Conservation (phyloP, 129 eudicot species). For the Daucus carota region DNA sequence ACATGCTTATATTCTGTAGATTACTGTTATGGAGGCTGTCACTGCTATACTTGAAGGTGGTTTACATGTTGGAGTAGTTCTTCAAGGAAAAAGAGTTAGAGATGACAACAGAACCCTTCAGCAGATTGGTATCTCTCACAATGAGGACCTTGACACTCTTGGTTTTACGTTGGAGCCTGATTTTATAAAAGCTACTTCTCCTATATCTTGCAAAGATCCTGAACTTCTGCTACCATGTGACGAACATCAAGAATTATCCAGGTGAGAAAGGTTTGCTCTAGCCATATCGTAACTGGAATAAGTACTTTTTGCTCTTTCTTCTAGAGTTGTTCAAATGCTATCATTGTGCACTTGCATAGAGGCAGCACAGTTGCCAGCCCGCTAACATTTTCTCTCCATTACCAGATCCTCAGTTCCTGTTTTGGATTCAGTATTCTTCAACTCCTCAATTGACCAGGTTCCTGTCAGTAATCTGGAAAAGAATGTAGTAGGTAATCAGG, state of each 20-base stretch:
- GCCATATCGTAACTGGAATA: neutral
- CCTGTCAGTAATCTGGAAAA: neutral
- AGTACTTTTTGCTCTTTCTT: neutral
- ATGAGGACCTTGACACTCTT: conserved; percentile 45
- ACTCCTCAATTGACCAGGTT: conserved; percentile 7
- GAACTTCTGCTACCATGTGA: conserved; percentile 38
- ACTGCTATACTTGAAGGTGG: conserved; percentile 73
- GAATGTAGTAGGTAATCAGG: neutral
- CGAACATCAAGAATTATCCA: conserved; percentile 27
- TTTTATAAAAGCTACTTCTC: conserved; percentile 34
- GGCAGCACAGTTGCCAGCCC: neutral
- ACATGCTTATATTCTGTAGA: conserved; percentile 31
- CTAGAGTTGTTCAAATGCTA: neutral
- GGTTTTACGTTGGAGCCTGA: conserved; percentile 78
- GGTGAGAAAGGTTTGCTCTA: conserved; percentile 30
- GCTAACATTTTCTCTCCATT: conserved; percentile 2
- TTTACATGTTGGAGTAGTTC: conserved; percentile 72
- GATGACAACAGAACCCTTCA: conserved; percentile 81
- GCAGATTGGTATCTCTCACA: conserved; percentile 64
- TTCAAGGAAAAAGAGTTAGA: conserved; percentile 76
- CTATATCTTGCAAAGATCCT: conserved; percentile 29
- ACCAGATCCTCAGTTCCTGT: conserved; percentile 13
- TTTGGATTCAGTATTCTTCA: conserved; percentile 5
- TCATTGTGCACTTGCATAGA: neutral
- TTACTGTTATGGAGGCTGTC: conserved; percentile 75